Evolutionary conservation across 1,284 basidiomycete species (phyloP), one percentile per base, ranked within the genome.

Genomic region (Cutaneotrichosporon curvatum): DNA sequence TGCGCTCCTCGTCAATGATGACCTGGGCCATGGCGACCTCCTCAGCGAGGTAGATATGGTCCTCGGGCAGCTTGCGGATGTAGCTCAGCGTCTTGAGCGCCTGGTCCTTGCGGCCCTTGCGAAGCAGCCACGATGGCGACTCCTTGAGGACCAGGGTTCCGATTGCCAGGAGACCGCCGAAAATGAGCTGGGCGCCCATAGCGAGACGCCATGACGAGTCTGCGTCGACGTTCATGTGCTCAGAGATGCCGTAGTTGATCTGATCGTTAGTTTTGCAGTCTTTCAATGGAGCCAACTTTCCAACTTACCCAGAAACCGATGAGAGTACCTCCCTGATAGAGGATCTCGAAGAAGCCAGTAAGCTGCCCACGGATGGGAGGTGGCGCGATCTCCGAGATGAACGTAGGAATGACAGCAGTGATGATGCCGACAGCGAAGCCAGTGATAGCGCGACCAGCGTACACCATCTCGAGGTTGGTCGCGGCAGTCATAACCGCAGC

Each of bases 161-260:
- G 37, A 76, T 46, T 40, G 71, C 60, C 33, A 77, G 64, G 5
- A 77, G 32, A 2, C 74, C 40, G 14, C 74, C 76, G 3, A 77
- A 77, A 59, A 78, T 72, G 37, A 79, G 68, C 53, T 79, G 78
- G 14, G 79, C 65, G 3, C 74, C 74, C 48, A 78, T 73, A 3
- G 77, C 75, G 50, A 78, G 74, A 9, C 74, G 56, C 74, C 75
- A 79, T 2, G 60, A 36, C 6, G 22, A 16, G 14, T 38, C 18
- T 2, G 60, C 62, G 22, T 62, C 61, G 18, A 66, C 43, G 1
- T 67, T 50, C 23, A 77, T 60, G 36, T 73, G 67, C 33, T 69
- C 55, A 18, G 62, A 65, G 25, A 76, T 72, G 22, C 76, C 76
- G 55, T 76, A 77, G 42, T 59, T 59, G 45, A n/a, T n/a, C n/a